Evolutionary conservation across 2,329 filamentous ascomycete genomes (phyloP), one percentile per base, ranked within the genome.

Genomic region (Akanthomyces lecanii): DNA sequence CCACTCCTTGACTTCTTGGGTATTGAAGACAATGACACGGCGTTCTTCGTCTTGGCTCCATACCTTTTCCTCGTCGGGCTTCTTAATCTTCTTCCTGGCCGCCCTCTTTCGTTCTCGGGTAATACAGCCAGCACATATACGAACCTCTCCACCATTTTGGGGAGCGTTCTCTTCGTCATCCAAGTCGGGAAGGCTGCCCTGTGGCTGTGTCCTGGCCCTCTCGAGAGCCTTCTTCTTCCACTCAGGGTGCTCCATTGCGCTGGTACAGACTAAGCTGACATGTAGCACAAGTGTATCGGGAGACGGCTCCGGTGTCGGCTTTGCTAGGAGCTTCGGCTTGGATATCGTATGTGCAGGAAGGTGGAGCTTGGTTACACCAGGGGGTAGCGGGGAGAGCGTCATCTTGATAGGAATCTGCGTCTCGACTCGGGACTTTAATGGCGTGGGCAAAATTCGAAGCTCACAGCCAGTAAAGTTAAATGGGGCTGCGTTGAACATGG

Each of bases 321-420:
- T 96, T 3, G 90, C 86, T 51, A 96, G 82, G 28, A 97, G 83
- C 75, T 98, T 98, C 7, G 93, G 91, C 74, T 98, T 98, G 23
- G 93, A 95, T 61, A 99, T 95, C 0, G 92, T 96, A 72, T 97
- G 89, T 4, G 89, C 87, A 5, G 94, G 95, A 18, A 99, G 83
- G 71, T 96, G 92, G 57, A 98, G 79, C 72, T 89, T 91, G 66
- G 89, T 90, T 63, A 93, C 85, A 12, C 89, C 89, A 0, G 82
- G 78, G 1, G 93, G 92, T 53, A 96, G 79, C 23, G 90, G 87
- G 63, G 87, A 88, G 45, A 98, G 76, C 0, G 88, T 89, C 75
- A 98, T 82, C 70, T 89, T 89, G 68, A 97, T 91, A 10, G 90
- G 91, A 68, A 98, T 97, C 73, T 98, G 95, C 0, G 95, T 98